A percentile compares a stretch with the other conserved stretches of the same genome.
Evolutionary conservation across 2,329 filamentous ascomycete genomes (phyloP).

Genomic region (Aspergillus intermedius): DNA sequence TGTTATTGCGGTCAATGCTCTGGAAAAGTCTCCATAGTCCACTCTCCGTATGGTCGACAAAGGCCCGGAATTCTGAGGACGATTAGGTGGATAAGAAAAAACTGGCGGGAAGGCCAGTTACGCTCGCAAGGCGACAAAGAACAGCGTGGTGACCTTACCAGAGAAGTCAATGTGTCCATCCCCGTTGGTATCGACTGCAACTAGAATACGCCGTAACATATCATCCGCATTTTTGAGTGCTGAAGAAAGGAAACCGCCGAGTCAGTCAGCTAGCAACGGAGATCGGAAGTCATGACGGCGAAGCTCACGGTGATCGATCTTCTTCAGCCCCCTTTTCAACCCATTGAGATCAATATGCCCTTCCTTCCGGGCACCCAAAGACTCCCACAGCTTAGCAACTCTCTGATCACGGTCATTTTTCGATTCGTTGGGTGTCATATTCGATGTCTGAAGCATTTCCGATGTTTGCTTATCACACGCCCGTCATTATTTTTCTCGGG

Average conservation of each 20-base stretch:
- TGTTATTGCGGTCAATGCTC: conserved; percentile 76
- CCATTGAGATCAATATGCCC: conserved; percentile 79
- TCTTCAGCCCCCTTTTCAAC: conserved; percentile 74
- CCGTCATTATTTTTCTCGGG: conserved; percentile 36
- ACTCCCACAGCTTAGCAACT: conserved; percentile 76
- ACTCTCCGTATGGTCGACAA: conserved; percentile 79
- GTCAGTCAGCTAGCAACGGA: conserved; percentile 19
- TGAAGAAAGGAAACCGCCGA: conserved; percentile 25
- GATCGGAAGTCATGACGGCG: conserved; percentile 9
- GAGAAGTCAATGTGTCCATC: conserved; percentile 89
- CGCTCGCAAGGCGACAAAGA: conserved; percentile 6
- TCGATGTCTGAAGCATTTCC: conserved; percentile 20
- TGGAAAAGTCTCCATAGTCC: conserved; percentile 77
- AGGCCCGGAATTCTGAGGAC: conserved; percentile 71
- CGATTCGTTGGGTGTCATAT: conserved; percentile 64
- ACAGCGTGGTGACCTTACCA: conserved; percentile 49
- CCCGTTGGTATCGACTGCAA: conserved; percentile 74
- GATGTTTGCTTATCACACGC: conserved; percentile 40
- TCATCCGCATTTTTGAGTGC: conserved; percentile 85
- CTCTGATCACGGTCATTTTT: conserved; percentile 73
- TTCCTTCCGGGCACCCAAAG: conserved; percentile 67
- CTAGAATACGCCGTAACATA: conserved; percentile 73
- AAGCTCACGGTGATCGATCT: conserved; percentile 81
- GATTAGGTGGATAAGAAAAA: conserved; percentile 15
- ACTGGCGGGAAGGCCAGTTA: conserved; percentile 13